Evolutionary conservation across 2,329 filamentous ascomycete species (phyloP).

Genomic region (Ophiosphaerella korrae): DNA sequence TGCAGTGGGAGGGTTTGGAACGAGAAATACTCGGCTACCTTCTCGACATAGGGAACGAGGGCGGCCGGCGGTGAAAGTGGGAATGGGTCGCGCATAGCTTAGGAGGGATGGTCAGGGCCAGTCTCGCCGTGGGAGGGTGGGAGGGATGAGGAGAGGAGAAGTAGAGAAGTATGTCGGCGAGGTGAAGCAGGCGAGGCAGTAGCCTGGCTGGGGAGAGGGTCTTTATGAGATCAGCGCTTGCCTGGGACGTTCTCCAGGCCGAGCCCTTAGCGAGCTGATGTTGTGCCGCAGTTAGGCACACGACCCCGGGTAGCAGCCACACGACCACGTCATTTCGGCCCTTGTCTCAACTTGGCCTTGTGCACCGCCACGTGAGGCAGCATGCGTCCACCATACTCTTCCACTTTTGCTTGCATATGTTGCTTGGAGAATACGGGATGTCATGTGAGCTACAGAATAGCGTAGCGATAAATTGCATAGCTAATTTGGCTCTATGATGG

Average conservation of each 20-base stretch:
- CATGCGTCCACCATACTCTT: neutral
- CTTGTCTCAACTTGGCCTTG: neutral
- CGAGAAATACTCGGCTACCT: slow-evolving; percentile 65
- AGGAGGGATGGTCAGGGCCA: slow-evolving; percentile 9
- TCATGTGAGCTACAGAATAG: too few species aligned
- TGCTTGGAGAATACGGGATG: too few species aligned
- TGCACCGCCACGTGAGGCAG: slow-evolving; percentile 15
- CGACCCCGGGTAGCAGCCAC: slow-evolving; percentile 22
- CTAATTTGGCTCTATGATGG: too few species aligned
- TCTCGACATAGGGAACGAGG: slow-evolving; percentile 62
- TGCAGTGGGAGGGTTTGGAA: slow-evolving; percentile 74
- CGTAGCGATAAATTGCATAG: too few species aligned
- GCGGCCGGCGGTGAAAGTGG: slow-evolving; percentile 63
- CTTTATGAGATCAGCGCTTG: slow-evolving; percentile 16
- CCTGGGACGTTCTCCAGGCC: slow-evolving; percentile 1
- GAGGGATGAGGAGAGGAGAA: slow-evolving; percentile 3
- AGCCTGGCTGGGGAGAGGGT: slow-evolving; percentile 7
- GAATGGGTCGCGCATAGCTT: slow-evolving; percentile 74
- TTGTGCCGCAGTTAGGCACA: slow-evolving; percentile 11
- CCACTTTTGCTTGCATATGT: too few species aligned
- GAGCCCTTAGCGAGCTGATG: slow-evolving; percentile 23
- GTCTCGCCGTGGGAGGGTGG: slow-evolving; percentile 11
- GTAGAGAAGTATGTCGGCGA: neutral
- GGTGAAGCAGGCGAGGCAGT: slow-evolving; percentile 4
- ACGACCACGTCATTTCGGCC: slow-evolving; percentile 31